Evolutionary conservation across 2,329 filamentous ascomycete genomes (phyloP).

Genomic region (Seiridium unicorne): DNA sequence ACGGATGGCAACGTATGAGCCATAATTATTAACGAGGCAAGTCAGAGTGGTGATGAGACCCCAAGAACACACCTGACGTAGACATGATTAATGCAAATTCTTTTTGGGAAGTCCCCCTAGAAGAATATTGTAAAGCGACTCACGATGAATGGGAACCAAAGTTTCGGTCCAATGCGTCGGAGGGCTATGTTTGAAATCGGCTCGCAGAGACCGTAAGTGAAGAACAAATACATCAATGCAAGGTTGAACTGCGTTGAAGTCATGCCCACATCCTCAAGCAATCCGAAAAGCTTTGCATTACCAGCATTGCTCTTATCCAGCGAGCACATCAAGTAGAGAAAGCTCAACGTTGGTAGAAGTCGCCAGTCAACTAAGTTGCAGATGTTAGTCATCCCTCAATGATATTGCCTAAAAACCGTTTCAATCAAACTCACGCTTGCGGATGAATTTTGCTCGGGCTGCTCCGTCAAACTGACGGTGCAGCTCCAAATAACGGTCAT

Average conservation of each 20-base stretch:
- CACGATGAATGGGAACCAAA: slow-evolving; percentile 20
- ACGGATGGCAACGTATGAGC: slow-evolving; percentile 12
- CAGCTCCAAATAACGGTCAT: slow-evolving; percentile 13
- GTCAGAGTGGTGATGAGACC: slow-evolving; percentile 12
- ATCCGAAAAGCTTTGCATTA: slow-evolving; percentile 16
- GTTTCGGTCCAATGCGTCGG: slow-evolving; percentile 35
- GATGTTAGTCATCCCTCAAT: no score
- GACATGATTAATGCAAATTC: no score
- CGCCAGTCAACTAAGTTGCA: slow-evolving; percentile 9
- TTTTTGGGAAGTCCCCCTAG: no score
- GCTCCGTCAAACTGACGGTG: slow-evolving; percentile 8
- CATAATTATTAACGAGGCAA: slow-evolving; percentile 12
- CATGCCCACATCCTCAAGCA: slow-evolving; percentile 16
- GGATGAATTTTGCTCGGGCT: not conserved
- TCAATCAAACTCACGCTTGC: not conserved
- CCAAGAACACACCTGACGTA: slow-evolving; percentile 6
- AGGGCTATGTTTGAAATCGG: slow-evolving; percentile 26
- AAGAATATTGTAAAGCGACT: not conserved
- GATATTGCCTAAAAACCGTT: not conserved
- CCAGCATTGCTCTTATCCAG: slow-evolving; percentile 16
- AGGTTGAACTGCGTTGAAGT: slow-evolving; percentile 19
- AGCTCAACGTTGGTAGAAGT: slow-evolving; percentile 12
- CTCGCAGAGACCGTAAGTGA: slow-evolving; percentile 20
- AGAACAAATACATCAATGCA: slow-evolving; percentile 30
- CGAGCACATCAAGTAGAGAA: slow-evolving; percentile 15